phyloP scores from a whole-genome alignment of 176 grass and related monocot species.

The Oryza coarctata region DNA sequence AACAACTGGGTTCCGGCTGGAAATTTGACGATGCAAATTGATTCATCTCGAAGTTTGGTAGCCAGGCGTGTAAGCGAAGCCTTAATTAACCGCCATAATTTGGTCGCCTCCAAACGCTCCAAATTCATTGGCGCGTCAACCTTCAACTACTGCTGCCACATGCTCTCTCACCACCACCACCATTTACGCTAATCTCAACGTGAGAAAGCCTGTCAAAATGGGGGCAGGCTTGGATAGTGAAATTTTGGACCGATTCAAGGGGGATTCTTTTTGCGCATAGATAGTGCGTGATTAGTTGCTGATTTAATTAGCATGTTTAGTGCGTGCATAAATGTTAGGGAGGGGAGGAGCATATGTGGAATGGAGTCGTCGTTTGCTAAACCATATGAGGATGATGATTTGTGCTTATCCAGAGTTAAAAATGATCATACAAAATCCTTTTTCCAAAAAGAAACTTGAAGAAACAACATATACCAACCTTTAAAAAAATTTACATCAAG shows the following conservation, averaged over 20 bases:
- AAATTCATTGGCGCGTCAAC: slow-evolving; percentile 10
- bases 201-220: background rate
- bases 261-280: background rate
- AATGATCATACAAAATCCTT: background rate
- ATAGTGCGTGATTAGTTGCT: background rate
- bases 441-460: too few species aligned
- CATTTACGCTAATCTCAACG: background rate
- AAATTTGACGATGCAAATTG: slow-evolving; percentile 1
- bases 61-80: background rate
- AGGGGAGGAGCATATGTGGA: background rate
- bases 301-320: background rate
- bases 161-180: background rate
- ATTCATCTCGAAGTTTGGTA: background rate
- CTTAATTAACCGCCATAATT: background rate
- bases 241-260: background rate
- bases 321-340: background rate
- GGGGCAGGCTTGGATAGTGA: background rate
- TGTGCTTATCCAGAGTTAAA: background rate
- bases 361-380: background rate
- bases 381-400: background rate
- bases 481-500: background rate
- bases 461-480: too few species aligned
- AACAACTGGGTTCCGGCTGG: background rate
- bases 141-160: slow-evolving; percentile 30
- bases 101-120: background rate